Evolutionary conservation across 2,329 filamentous ascomycete species (phyloP), one percentile per base, ranked within the genome.

Genomic region (Juglanconis juglandina): DNA sequence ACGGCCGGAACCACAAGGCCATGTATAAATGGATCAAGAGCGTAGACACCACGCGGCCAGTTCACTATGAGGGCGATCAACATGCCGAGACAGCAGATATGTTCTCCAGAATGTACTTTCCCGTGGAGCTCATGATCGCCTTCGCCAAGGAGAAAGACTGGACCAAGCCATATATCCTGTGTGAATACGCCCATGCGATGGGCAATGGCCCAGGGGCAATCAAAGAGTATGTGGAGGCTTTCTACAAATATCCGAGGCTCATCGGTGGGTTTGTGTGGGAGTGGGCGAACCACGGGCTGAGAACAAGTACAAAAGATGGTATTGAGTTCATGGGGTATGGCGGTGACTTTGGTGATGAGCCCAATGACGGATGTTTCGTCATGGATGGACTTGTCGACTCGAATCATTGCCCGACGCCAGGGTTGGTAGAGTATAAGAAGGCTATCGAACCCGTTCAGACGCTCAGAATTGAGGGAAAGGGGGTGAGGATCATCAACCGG

Each of bases 181-280:
- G 78, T 61, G 80, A 83, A 64, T 81, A 75, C 62, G 69, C 72
- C 5, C 79, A 81, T 50, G 85, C 87, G 2, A 89, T 89, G 86
- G 87, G 87, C 1, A 89, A 88, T 64, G 87, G 85, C 0, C 87
- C 87, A 0, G 87, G 87, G 5, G 83, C 81, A 1, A 78, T 89
- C 64, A 81, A 85, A 66, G 86, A 88, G 65, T 89, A 89, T 64
- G 75, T 86, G 53, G 80, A 87, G 33, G 76, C 79, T 0, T 89
- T 88, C 69, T 82, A 84, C 66, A 75, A 77, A 49, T 77, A 87
- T 61, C 79, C 78, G 0, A 75, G 77, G 2, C 76, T 88, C 0
- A 86, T 88, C 70, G 86, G 86, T 10, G 86, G 86, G 0, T 84
- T 81, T 56, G 78, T 84, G n/a, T 86, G 82, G 82, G 82, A 85